A percentile compares a stretch with the other conserved stretches of the same genome.
Evolutionary conservation across 176 grass and related monocot genomes (phyloP).

Genomic region (Oryza rufipogon): DNA sequence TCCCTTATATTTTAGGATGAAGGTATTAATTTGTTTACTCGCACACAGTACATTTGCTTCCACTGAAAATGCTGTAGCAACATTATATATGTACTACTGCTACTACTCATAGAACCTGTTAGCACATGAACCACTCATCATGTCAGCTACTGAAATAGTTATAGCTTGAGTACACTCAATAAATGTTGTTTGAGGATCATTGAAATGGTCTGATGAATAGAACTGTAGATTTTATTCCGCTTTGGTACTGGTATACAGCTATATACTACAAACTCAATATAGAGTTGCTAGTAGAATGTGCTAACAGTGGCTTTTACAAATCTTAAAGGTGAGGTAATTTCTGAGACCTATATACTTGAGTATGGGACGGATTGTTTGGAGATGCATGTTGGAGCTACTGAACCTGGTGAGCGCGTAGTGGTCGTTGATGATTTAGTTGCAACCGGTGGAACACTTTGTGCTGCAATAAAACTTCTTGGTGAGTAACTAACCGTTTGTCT

Average conservation of each 20-base stretch:
- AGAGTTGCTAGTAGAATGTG: background rate
- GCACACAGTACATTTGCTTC: background rate
- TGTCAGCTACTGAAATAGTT: background rate
- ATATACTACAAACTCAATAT: background rate
- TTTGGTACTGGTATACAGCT: background rate
- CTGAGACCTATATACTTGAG: slow-evolving; percentile 81
- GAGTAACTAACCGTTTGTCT: slow-evolving; percentile 14
- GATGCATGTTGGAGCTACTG: slow-evolving; percentile 83
- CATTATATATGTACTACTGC: background rate
- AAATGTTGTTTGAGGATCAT: background rate
- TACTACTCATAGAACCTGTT: background rate
- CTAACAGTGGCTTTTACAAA: background rate
- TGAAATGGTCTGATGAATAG: background rate
- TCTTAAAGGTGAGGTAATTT: slow-evolving; percentile 83
- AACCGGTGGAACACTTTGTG: slow-evolving; percentile 88
- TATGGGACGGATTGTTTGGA: slow-evolving; percentile 95
- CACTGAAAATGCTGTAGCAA: background rate
- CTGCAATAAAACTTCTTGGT: slow-evolving; percentile 93
- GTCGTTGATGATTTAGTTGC: slow-evolving; percentile 89
- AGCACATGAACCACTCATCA: background rate
- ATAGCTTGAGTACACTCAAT: background rate
- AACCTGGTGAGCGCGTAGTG: slow-evolving; percentile 56
- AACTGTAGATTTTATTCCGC: background rate
- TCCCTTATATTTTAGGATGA: no score
- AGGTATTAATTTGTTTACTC: background rate